Evolutionary conservation across 1,284 basidiomycete species (phyloP).

Genomic region (Moesziomyces sp.): DNA sequence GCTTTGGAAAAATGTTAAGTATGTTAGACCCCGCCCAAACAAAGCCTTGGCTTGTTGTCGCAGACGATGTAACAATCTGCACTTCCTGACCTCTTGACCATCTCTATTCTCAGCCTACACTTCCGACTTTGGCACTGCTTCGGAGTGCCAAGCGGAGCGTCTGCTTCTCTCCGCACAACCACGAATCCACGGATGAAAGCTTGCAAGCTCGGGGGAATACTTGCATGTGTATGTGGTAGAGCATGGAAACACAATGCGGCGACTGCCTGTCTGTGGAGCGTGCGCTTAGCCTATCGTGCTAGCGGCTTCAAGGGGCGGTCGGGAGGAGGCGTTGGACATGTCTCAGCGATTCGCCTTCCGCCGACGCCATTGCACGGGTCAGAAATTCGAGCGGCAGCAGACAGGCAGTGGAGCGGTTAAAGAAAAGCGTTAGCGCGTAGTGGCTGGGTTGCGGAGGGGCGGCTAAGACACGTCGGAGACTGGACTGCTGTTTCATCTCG

Average conservation of each 20-base stretch:
- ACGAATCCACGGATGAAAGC: background rate
- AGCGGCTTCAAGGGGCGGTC: background rate
- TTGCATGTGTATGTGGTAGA: background rate
- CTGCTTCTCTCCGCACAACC: too few species aligned
- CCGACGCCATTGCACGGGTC: background rate
- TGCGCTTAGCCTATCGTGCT: too few species aligned
- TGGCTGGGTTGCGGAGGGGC: too few species aligned
- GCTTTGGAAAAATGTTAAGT: background rate
- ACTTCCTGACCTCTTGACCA: background rate
- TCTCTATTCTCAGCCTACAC: too few species aligned
- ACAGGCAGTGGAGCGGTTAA: too few species aligned
- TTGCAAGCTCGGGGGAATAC: too few species aligned
- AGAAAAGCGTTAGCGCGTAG: background rate
- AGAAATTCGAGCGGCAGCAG: too few species aligned
- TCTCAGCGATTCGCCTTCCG: slow-evolving; percentile 23
- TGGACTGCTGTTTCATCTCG: slow-evolving; percentile 26
- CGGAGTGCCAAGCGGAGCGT: background rate
- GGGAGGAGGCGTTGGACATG: slow-evolving; percentile 5
- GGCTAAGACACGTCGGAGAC: slow-evolving; percentile 12
- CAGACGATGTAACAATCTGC: background rate
- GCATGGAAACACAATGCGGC: background rate
- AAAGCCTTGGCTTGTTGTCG: too few species aligned
- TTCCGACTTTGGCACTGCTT: background rate
- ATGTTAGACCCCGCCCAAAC: background rate
- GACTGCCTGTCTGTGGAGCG: background rate